These are phyloP conservation scores for Euphrasia confusa DNA, from an alignment of 257 asterid genomes.

Conservation along the genomic window DNA sequence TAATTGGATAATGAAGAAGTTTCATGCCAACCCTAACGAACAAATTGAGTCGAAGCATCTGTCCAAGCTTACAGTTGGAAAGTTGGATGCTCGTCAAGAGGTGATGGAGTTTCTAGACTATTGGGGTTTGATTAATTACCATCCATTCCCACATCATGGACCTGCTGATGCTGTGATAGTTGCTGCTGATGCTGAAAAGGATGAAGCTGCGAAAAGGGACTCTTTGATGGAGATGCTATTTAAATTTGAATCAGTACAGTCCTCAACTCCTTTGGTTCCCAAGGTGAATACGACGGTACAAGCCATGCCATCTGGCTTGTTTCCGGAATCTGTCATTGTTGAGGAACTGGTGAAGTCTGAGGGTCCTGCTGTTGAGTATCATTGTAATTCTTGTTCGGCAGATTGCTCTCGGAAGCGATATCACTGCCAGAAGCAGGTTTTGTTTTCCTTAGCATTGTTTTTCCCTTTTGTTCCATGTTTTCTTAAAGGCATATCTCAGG, in stretches of 20 bases:
- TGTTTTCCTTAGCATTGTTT: conserved; percentile 18
- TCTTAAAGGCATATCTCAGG: conserved; percentile 20
- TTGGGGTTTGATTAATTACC: conserved; percentile 97
- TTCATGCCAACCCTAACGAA: conserved; percentile 54
- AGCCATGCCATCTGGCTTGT: conserved; percentile 55
- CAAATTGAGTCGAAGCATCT: conserved; percentile 61
- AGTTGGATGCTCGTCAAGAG: conserved; percentile 75
- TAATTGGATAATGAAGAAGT: conserved; percentile 77
- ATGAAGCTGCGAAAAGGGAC: conserved; percentile 38
- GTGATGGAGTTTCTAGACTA: conserved; percentile 96
- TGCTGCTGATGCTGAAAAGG: conserved; percentile 39
- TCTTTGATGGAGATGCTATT: conserved; percentile 61
- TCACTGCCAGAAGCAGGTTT: conserved; percentile 98
- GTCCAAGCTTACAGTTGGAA: conserved; percentile 75
- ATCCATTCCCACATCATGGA: conserved; percentile 67
- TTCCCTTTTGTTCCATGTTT: conserved; percentile 14
- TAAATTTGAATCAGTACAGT: conserved; percentile 63
- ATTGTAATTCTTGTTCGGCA: conserved; percentile 93
- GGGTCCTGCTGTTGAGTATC: conserved; percentile 84
- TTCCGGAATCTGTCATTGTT: conserved; percentile 63
- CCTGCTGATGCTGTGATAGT: conserved; percentile 30
- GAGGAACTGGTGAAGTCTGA: conserved; percentile 92
- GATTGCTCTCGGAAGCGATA: conserved; percentile 98
- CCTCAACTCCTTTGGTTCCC: conserved; percentile 52
- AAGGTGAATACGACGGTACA: conserved; percentile 43